Evolutionary conservation across 495 filamentous ascomycete genomes (phyloP).

Genomic region (Penicillium canariense): DNA sequence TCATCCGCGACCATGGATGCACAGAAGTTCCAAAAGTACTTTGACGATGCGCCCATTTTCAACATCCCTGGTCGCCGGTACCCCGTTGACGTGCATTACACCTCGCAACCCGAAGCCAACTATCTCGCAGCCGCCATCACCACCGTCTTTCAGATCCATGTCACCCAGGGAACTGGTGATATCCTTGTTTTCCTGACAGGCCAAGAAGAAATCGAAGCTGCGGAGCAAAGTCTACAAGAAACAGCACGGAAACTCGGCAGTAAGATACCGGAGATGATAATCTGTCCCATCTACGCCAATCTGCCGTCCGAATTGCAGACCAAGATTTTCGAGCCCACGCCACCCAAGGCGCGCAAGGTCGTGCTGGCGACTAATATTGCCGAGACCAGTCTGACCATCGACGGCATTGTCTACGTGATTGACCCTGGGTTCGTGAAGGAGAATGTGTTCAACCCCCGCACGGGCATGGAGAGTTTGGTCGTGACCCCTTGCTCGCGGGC

Average conservation of each 20-base stretch:
- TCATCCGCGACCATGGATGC: conserved; percentile 96
- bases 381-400: conserved; percentile 84
- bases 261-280: conserved; percentile 80
- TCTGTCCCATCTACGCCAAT: conserved; percentile 88
- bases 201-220: conserved; percentile 87
- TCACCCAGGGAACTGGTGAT: conserved; percentile 80
- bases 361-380: conserved; percentile 90
- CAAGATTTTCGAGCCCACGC: conserved; percentile 89
- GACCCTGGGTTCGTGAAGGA: conserved; percentile 94
- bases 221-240: conserved; percentile 76
- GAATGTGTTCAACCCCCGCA: conserved; percentile 88
- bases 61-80: conserved; percentile 90
- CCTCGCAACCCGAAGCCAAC: conserved; percentile 88
- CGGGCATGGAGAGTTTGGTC: conserved; percentile 88
- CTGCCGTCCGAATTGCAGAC: conserved; percentile 79
- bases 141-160: conserved; percentile 95
- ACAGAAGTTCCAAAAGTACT: conserved; percentile 88
- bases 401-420: conserved; percentile 89
- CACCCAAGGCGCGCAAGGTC: conserved; percentile 75
- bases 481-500: conserved; percentile 93
- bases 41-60: conserved; percentile 94
- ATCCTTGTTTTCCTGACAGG: conserved; percentile 90
- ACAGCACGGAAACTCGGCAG: conserved; percentile 77
- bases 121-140: conserved; percentile 90
- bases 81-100: conserved; percentile 91